Base-by-base conservation (phyloP, 306 rosid genomes). In the Comarum palustre region DNA sequence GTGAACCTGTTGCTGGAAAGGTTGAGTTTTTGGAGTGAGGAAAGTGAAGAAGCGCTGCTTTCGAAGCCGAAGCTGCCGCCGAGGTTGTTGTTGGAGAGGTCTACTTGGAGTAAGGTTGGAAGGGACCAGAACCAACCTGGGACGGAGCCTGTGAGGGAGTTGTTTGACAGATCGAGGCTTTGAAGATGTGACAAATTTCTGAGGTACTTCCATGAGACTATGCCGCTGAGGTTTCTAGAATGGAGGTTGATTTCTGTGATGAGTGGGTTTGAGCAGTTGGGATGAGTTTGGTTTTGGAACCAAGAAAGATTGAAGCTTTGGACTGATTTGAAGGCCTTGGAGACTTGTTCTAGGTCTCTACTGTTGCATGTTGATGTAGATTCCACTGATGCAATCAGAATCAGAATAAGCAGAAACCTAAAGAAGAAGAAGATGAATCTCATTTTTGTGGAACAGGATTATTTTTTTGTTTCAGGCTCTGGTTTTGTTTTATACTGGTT, bases 1-100 rank as follows among this genome's bases (percentile, higher is more conserved):
- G 95, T 91, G 88, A 90, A 87, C 82, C 97, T 75, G 77, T 94
- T 94, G 62, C 51, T 50, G 0, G 99, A 91, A 43, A 94, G 92
- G 74, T 91, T 90, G 73, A 94, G 90, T 6, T 16, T 71, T 75
- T 84, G 88, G 9, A 94, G 34, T 29, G 84, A 80, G 0, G 97
- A 91, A 45, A 73, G 11, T 12, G n/a, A n/a, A n/a, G 82, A 76
- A 15, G 62, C 32, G 3, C 3, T 75, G 1, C 76, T 78, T 61
- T 83, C 80, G 61, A 79, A 64, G 5, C 88, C 75, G 72, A 89
- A 51, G 83, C 77, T 82, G 5, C 99, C 99, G 19, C 96, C 96
- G 19, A 94, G 87, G 34, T 75, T 75, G 84, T 94, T 94, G 0
- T 62, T 55, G 22, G 95, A 86, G 41, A 94, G 85, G 69, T 94